Conservation (phyloP, 192 early-diverging fungal genomes). For the Rhizoclosmatium globosum region DNA sequence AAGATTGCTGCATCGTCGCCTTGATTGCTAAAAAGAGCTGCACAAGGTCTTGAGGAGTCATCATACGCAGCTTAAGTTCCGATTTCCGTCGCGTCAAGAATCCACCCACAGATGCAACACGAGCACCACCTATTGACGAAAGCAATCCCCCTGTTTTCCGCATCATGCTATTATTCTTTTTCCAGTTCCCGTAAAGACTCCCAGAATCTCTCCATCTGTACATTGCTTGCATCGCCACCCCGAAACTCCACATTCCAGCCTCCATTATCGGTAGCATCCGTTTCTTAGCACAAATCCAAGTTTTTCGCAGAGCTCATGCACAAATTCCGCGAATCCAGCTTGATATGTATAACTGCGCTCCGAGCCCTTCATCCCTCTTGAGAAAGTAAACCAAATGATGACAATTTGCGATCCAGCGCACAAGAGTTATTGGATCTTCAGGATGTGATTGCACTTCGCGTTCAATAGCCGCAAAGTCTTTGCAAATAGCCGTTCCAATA, state of each 20-base stretch:
- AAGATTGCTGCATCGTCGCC: constrained; percentile 73
- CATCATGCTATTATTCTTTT: constrained; percentile 28
- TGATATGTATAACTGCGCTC: constrained; percentile 78
- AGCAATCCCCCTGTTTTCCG: constrained; percentile 22
- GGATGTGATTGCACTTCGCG: constrained; percentile 15
- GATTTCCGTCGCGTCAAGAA: not conserved
- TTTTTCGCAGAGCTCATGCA: constrained; percentile 60
- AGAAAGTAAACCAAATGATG: constrained; percentile 86
- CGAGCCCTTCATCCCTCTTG: constrained; percentile 83
- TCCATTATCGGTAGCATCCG: constrained; percentile 26
- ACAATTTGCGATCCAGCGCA: constrained; percentile 89
- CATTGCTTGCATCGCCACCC: not conserved
- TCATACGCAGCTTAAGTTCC: not conserved
- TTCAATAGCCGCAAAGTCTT: constrained; percentile 49
- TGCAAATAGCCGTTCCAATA: constrained; percentile 74
- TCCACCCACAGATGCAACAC: not conserved
- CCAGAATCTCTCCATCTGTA: constrained; percentile 35
- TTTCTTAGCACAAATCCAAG: constrained; percentile 24
- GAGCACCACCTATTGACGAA: constrained; percentile 8
- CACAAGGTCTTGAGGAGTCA: constrained; percentile 75
- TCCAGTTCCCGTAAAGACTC: constrained; percentile 11
- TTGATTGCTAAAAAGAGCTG: constrained; percentile 74
- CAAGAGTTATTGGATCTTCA: constrained; percentile 67
- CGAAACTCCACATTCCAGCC: constrained; percentile 29
- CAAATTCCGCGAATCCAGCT: constrained; percentile 80